Evolutionary conservation across 2,329 filamentous ascomycete species (phyloP).

Genomic region (Epichloe bromicola): DNA sequence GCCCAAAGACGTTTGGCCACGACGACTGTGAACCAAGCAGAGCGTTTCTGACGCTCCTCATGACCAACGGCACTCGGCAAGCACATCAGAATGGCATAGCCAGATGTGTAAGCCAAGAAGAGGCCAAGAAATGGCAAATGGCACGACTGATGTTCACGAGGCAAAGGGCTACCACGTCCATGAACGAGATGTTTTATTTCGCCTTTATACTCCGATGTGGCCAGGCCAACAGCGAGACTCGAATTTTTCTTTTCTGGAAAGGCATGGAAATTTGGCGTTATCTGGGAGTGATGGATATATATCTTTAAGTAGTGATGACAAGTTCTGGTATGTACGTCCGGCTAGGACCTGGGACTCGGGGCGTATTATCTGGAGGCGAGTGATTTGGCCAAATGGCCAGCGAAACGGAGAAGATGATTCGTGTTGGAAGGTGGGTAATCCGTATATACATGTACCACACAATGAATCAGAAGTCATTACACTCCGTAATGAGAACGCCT

Average conservation of each 20-base stretch:
- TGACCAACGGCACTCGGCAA: not conserved
- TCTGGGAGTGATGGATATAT: not conserved
- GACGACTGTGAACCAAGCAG: not conserved
- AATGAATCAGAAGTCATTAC: not conserved
- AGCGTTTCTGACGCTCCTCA: not conserved
- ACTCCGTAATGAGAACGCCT: too few species aligned
- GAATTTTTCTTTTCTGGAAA: not conserved
- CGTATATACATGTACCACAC: too few species aligned
- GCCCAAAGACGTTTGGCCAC: not conserved
- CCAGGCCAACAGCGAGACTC: not conserved
- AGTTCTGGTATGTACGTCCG: not conserved
- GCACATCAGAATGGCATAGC: not conserved
- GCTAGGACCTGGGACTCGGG: not conserved
- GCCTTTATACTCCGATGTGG: not conserved
- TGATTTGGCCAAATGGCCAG: not conserved
- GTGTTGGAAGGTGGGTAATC: not conserved
- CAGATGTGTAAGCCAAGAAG: not conserved
- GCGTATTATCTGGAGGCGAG: not conserved
- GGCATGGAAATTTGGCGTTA: conserved; percentile 1
- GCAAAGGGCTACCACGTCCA: not conserved
- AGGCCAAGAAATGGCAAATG: not conserved
- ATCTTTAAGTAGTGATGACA: not conserved
- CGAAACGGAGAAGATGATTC: not conserved
- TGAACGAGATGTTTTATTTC: not conserved
- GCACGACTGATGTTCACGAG: not conserved